Conservation (phyloP, 2,329 filamentous ascomycete species). For the Periconia macrospinosa region DNA sequence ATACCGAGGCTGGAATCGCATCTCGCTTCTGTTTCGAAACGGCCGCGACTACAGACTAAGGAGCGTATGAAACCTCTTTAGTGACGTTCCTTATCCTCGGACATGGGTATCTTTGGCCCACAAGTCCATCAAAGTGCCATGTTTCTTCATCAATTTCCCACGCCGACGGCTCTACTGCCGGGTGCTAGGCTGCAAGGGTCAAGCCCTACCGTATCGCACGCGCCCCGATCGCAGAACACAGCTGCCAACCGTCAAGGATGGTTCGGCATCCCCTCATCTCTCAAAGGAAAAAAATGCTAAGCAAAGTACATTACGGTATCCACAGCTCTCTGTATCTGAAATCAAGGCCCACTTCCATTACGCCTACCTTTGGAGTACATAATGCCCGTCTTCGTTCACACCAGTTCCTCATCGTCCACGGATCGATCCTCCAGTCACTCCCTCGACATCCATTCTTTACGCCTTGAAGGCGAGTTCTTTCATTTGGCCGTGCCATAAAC, state of each 20-base stretch:
- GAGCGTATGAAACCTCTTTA: constrained; percentile 11
- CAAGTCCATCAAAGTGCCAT: constrained; percentile 13
- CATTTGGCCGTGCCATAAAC: constrained; percentile 30
- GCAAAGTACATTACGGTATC: neutral
- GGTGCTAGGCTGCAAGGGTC: neutral
- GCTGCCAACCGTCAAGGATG: neutral
- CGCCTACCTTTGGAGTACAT: neutral
- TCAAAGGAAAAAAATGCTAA: neutral
- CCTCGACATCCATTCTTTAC: constrained; percentile 17
- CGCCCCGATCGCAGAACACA: neutral
- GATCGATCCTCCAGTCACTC: neutral
- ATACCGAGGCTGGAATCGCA: neutral
- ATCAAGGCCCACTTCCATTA: neutral
- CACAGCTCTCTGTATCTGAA: neutral
- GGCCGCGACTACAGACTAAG: constrained; percentile 16
- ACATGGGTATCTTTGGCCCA: constrained; percentile 2
- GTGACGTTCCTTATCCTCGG: constrained; percentile 8
- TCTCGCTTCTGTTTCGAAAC: constrained; percentile 26
- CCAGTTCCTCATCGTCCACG: neutral
- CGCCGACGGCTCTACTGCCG: constrained; percentile 13
- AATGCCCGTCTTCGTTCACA: neutral
- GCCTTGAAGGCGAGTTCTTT: constrained; percentile 38
- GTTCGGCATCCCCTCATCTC: neutral
- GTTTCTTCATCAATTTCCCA: constrained; percentile 27
- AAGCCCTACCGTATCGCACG: neutral